Conservation (phyloP, 768 basidiomycete genomes). For the Mycena belliarum region DNA sequence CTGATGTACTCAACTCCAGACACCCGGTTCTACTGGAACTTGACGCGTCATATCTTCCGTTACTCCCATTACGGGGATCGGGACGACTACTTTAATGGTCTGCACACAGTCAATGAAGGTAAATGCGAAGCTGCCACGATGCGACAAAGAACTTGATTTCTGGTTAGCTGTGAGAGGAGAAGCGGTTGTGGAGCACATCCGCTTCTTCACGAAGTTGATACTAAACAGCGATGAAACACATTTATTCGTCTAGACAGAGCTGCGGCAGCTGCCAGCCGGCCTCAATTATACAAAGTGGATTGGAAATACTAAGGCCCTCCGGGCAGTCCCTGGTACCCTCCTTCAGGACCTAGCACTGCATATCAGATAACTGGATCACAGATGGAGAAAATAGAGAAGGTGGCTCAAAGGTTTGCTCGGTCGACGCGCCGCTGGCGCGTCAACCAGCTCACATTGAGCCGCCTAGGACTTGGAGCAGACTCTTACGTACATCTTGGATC, state of each 20-base stretch:
- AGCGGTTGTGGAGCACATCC: constrained; percentile 37
- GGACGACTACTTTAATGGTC: constrained; percentile 24
- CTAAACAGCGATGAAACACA: constrained; percentile 41
- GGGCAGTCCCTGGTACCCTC: no score
- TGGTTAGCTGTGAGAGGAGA: constrained; percentile 29
- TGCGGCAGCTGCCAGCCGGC: no score
- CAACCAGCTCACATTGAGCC: no score
- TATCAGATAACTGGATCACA: no score
- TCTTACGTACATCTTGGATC: no score
- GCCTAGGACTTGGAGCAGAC: no score
- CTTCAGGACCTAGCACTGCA: no score
- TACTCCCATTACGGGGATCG: constrained; percentile 36
- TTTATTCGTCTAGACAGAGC: constrained; percentile 2
- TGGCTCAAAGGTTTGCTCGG: no score
- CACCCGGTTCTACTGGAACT: constrained; percentile 35
- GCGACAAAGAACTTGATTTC: constrained; percentile 20
- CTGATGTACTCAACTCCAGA: constrained; percentile 3
- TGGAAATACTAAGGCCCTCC: no score
- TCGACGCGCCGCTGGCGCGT: no score
- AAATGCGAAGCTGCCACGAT: constrained; percentile 25
- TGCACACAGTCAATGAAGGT: constrained; percentile 58
- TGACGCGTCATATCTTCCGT: constrained; percentile 45
- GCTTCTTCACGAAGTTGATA: constrained; percentile 43
- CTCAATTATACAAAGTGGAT: no score
- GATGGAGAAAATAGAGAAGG: no score